A percentile compares a stretch with the other conserved stretches of the same genome.
Evolutionary conservation across 2,329 filamentous ascomycete genomes (phyloP).

Genomic region (Colletotrichum sp.): DNA sequence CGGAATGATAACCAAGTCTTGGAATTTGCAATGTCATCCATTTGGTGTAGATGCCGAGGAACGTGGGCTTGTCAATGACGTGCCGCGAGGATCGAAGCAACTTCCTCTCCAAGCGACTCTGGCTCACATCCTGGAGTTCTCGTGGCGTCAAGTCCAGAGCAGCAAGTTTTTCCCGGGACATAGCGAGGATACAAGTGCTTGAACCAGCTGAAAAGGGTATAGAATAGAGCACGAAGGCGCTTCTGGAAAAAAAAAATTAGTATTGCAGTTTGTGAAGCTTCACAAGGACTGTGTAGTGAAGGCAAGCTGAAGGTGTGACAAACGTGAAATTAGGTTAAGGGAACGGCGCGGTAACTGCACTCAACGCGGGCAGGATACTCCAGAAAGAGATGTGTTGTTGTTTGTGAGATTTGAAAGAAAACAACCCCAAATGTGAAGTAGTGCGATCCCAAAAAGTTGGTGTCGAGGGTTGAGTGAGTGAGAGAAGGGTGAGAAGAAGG

Average conservation of each 20-base stretch:
- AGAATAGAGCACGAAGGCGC: neutral
- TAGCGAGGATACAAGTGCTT: neutral
- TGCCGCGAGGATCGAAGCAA: neutral
- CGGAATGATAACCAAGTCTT: neutral
- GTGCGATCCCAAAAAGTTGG: neutral
- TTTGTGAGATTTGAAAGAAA: neutral
- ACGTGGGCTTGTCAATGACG: neutral
- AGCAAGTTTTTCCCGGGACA: neutral
- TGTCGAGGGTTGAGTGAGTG: neutral
- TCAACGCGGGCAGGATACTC: neutral
- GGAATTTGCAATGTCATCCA: constrained; percentile 5
- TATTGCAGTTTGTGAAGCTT: neutral
- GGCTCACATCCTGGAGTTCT: neutral
- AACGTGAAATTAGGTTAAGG: neutral
- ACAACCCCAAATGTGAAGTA: neutral
- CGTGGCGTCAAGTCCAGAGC: neutral
- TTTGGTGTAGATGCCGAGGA: constrained; percentile 2
- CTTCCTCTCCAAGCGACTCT: neutral
- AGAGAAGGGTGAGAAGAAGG: neutral
- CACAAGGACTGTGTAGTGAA: neutral
- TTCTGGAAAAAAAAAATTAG: neutral
- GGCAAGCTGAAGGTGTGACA: neutral
- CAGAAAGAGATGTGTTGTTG: neutral
- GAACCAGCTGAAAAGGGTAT: neutral
- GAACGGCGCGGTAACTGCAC: neutral